These are phyloP conservation scores for Fusarium verrucosum DNA, from an alignment of 2,329 filamentous ascomycete species.

Conservation along the genomic window DNA sequence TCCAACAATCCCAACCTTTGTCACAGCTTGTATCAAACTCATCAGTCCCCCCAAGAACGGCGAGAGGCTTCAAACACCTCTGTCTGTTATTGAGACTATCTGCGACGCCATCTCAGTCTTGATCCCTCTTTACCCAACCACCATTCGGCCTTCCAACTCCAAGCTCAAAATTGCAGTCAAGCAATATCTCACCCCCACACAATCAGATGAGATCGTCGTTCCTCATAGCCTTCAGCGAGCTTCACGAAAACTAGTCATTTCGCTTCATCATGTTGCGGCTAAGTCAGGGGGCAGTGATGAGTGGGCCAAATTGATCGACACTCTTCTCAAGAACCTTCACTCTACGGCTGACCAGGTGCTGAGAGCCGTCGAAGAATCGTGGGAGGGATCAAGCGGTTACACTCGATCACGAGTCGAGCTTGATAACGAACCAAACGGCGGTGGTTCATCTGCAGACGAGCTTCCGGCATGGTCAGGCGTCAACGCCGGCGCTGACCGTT, in stretches of 20 bases:
- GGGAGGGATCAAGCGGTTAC: conserved; percentile 72
- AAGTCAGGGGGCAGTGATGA: conserved; percentile 82
- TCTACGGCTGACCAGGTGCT: conserved; percentile 79
- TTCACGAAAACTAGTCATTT: conserved; percentile 72
- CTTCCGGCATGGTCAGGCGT: conserved; percentile 80
- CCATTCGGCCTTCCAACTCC: conserved; percentile 78
- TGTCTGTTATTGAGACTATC: conserved; percentile 69
- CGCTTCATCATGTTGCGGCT: conserved; percentile 81
- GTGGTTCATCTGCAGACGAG: conserved; percentile 56
- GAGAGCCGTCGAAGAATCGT: conserved; percentile 81
- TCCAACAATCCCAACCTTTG: conserved; percentile 78
- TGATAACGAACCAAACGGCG: conserved; percentile 59
- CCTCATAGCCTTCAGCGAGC: conserved; percentile 63
- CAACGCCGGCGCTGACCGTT: conserved; percentile 74
- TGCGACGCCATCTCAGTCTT: conserved; percentile 77
- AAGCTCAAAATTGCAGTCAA: conserved; percentile 72
- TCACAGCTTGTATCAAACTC: conserved; percentile 76
- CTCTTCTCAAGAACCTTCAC: conserved; percentile 72
- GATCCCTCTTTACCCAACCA: conserved; percentile 82
- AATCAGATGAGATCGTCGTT: conserved; percentile 58
- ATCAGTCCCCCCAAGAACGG: conserved; percentile 56
- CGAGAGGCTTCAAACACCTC: conserved; percentile 47
- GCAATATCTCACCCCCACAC: conserved; percentile 71
- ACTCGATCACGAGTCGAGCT: conserved; percentile 54
- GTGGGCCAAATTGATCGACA: conserved; percentile 75